phyloP scores from a whole-genome alignment of 73 alveolate genomes.

The Paramecium pentaurelia region DNA sequence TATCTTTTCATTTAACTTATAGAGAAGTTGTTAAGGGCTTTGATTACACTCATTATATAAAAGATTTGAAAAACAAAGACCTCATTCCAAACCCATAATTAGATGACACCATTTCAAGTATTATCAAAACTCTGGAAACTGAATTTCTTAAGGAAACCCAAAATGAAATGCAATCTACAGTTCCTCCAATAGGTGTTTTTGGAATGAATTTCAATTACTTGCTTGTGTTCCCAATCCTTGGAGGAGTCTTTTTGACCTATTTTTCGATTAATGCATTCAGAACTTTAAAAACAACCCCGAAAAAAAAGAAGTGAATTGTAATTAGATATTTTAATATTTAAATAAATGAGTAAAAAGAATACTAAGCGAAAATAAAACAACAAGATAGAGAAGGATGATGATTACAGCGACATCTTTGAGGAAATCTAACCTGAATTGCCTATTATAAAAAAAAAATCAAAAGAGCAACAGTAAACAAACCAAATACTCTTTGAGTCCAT shows the following conservation, averaged over 20 bases:
- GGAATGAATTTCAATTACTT: not conserved
- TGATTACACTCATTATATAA: constrained; percentile 8
- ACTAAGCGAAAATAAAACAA: not conserved
- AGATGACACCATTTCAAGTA: not conserved
- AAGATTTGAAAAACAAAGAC: not conserved
- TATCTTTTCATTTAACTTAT: not conserved
- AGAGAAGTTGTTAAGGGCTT: constrained; percentile 14
- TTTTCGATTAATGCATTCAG: not conserved
- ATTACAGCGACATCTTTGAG: constrained; percentile 24
- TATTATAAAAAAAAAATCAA: constrained; percentile 18
- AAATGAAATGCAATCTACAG: not conserved
- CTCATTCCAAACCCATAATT: not conserved
- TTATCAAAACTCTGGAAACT: not conserved
- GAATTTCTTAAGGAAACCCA: not conserved
- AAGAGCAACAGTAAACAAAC: not conserved
- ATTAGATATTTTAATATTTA: not conserved
- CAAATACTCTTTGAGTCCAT: not conserved
- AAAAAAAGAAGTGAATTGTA: not conserved
- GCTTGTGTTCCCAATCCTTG: not conserved
- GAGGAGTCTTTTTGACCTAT: not conserved
- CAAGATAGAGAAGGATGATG: not conserved
- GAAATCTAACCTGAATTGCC: constrained; percentile 18
- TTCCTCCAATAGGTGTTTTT: not conserved
- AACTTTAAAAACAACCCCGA: not conserved
- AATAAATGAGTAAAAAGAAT: not conserved